Base-by-base conservation (phyloP, 73 alveolate genomes). In the Halteria grandinella region DNA sequence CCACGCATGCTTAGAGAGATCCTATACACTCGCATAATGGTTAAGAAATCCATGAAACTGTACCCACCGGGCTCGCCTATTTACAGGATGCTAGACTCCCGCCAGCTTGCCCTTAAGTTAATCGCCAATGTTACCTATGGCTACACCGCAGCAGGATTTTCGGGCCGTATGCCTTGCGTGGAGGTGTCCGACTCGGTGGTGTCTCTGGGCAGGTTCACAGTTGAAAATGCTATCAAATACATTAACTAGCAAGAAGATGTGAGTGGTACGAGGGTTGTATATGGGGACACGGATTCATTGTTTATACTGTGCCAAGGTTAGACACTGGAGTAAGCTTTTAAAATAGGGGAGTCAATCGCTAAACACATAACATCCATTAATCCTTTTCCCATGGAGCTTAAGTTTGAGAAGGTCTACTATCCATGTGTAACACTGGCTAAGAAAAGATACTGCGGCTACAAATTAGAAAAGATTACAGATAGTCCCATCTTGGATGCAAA, bases 161-260 rank as follows among this genome's bases (percentile, higher is more conserved):
- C 98, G 43, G 99, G 99, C 21, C 92, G 99, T 69, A 97, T 98
- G 99, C 99, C 99, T 0, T 97, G 99, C 83, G 89, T 88, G 0
- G 99, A 97, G 69, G 76, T 98, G 3, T 98, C 99, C 0, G 99
- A 97, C 82, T 80, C 98, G 58, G 94, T 95, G 23, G 98, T 97
- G 31, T 96, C 98, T 29, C 57, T 93, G 39, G 98, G 98, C n/a
- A 85, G 99, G 37, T 83, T 87, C 27, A 93, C 98, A 28, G 40
- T 97, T 24, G 96, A 89, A 53, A 87, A 74, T 50, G 86, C 98
- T 1, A 93, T 76, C 36, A 57, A 66, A n/a, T 78, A 69, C 54
- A 90, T 94, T 15, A 91, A 93, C 59, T 77, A 75, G 21, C 62
- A 51, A 58, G 90, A 87, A 24, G 78, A 82, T 43, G 69, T 50